These are phyloP conservation scores for Cucurbita pepo DNA, from an alignment of 306 rosid genomes.

Conservation along the genomic window DNA sequence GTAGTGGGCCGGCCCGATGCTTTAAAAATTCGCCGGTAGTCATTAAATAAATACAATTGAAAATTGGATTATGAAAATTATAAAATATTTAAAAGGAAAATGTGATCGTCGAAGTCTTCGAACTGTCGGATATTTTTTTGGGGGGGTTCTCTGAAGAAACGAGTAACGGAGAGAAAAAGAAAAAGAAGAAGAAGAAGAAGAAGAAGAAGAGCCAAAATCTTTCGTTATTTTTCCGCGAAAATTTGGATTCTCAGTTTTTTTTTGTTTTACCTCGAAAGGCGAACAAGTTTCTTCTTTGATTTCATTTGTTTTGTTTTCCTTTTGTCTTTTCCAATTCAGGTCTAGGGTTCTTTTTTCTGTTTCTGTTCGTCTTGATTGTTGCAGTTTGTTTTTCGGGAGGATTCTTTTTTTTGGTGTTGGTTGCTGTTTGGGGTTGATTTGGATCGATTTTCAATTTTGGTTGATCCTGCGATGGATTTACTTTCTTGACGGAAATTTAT, in stretches of 20 bases:
- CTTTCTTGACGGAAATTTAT: constrained; percentile 1
- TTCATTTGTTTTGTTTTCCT: not conserved
- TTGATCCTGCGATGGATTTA: not conserved
- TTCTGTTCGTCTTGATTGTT: not conserved
- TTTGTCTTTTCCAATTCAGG: not conserved
- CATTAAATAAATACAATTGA: no score
- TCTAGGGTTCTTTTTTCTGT: not conserved
- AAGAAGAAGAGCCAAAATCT: not conserved
- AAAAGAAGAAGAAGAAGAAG: not conserved
- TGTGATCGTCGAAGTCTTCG: not conserved
- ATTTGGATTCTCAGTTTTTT: constrained; percentile 8
- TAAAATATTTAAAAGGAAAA: not conserved
- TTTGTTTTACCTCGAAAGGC: not conserved
- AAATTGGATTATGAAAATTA: no score
- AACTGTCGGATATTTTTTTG: not conserved
- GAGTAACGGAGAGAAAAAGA: not conserved
- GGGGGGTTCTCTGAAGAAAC: not conserved
- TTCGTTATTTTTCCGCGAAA: constrained; percentile 17
- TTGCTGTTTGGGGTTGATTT: not conserved
- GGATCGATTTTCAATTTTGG: not conserved
- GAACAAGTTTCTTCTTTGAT: not conserved
- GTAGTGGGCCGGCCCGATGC: not conserved
- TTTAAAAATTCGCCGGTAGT: no score
- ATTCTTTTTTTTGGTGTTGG: not conserved
- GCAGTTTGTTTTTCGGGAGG: not conserved